Conservation (phyloP, 805 yeast species). For the Metschnikowia proteae region DNA sequence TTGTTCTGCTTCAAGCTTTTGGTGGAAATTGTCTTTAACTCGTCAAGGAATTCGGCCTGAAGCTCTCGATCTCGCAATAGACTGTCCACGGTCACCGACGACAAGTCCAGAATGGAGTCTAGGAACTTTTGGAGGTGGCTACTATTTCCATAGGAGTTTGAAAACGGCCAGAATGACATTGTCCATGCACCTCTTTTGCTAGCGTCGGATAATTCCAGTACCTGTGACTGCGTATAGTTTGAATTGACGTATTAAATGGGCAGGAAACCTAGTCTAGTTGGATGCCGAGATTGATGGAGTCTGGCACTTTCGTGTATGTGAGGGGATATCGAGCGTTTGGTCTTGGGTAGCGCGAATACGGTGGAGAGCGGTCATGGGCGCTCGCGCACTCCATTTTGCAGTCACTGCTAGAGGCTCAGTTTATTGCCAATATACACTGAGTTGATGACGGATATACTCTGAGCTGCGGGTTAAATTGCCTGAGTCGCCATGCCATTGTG, state of each 20-base stretch:
- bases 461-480: too few relatives aligned
- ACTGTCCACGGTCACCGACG: conserved; percentile 30
- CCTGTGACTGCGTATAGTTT: neutral
- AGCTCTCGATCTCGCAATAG: conserved; percentile 30
- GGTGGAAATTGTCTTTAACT: conserved; percentile 22
- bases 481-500: neutral
- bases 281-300: neutral
- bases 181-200: conserved; percentile 1
- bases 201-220: neutral
- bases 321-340: conserved; percentile 3
- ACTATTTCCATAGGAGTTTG: conserved; percentile 34
- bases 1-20: conserved; percentile 32
- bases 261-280: neutral
- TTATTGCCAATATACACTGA: neutral
- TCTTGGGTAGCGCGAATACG: conserved; percentile 1
- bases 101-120: conserved; percentile 34
- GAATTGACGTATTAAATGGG: neutral
- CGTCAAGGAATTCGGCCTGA: conserved; percentile 37
- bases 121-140: conserved; percentile 39
- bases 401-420: neutral
- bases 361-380: neutral
- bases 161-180: conserved; percentile 48
- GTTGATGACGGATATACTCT: neutral
- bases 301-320: conserved; percentile 1
- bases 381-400: conserved; percentile 4